Evolutionary conservation across 2,329 filamentous ascomycete genomes (phyloP), one percentile per base, ranked within the genome.

Genomic region (Trichoderma pleuroti): DNA sequence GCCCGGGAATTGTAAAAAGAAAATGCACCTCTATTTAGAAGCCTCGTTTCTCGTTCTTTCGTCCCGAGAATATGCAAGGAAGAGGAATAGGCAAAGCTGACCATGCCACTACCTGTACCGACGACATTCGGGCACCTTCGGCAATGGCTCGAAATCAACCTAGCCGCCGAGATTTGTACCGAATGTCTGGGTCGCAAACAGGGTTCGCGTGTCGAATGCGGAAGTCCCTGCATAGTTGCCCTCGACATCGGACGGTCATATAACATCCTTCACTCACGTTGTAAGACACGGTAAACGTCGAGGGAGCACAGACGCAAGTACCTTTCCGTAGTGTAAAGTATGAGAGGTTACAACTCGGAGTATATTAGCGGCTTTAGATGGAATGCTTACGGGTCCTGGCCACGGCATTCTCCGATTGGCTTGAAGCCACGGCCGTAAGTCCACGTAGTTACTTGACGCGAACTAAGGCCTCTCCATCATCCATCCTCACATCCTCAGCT

Each of bases 361-460:
- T 28, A 28, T 26, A 39, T 30, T 68, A 61, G 65, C 16, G 63
- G 65, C 65, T 24, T 49, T 24, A 39, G 12, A 12, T 52, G 61
- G 26, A 34, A 42, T 67, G 64, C 64, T 67, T 61, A 61, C 56
- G 30, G 26, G n/a, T 6, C 52, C 52, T 21, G 46, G 52, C 18
- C 56, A 46, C 14, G 24, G 36, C n/a, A 32, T 57, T 21, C 54
- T 39, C 36, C 30, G 65, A 68, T 68, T 68, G 65, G 65, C 56
- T 49, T 60, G 26, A 21, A 4, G 18, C 10, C 46, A 63, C 49
- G 14, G 11, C 46, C 11, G 61, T 2, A 2, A 16, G 39, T 49
- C 54, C 65, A 68, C 65, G 66, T 49, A 62, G 54, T 26, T 42
- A 30, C 28, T 26, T 28, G 32, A 30, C 42, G 56, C 65, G 14